Conservation (phyloP, 768 basidiomycete species). For the Russula emetica region DNA sequence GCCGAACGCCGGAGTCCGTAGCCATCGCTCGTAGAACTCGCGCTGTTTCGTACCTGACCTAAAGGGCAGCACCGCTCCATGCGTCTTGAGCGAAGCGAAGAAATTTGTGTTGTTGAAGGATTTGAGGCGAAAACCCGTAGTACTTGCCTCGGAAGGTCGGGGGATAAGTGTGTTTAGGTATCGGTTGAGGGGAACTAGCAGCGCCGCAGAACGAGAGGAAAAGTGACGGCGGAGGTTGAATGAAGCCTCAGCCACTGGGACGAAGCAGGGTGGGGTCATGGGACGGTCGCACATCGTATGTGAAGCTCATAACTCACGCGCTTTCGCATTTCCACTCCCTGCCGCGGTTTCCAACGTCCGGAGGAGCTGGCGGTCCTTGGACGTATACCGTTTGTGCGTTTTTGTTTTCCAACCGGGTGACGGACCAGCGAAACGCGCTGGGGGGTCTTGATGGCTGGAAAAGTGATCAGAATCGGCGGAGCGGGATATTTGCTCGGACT, state of each 20-base stretch:
- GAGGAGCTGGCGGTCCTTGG: constrained; percentile 74
- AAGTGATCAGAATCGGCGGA: background rate
- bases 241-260: constrained; percentile 56
- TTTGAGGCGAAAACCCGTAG: constrained; percentile 47
- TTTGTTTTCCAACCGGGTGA: constrained; percentile 71
- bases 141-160: constrained; percentile 47
- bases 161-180: constrained; percentile 89
- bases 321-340: constrained; percentile 43
- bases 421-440: constrained; percentile 42
- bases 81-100: constrained; percentile 63
- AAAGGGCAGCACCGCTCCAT: constrained; percentile 73
- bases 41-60: constrained; percentile 57
- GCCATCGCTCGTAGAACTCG: constrained; percentile 75
- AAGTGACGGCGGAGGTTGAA: constrained; percentile 76
- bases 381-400: constrained; percentile 77
- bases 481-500: constrained; percentile 36
- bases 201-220: constrained; percentile 74
- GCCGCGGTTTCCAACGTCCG: constrained; percentile 63
- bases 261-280: constrained; percentile 6
- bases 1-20: constrained; percentile 73
- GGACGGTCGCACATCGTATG: constrained; percentile 6
- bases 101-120: constrained; percentile 69
- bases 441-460: background rate
- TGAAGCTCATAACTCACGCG: constrained; percentile 44
- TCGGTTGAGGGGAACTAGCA: constrained; percentile 85